Percentiles rank a stretch among this genome's conserved stretches.
Conservation (phyloP, 2,329 filamentous ascomycete species). For the Alternaria hordeiaustralica region DNA sequence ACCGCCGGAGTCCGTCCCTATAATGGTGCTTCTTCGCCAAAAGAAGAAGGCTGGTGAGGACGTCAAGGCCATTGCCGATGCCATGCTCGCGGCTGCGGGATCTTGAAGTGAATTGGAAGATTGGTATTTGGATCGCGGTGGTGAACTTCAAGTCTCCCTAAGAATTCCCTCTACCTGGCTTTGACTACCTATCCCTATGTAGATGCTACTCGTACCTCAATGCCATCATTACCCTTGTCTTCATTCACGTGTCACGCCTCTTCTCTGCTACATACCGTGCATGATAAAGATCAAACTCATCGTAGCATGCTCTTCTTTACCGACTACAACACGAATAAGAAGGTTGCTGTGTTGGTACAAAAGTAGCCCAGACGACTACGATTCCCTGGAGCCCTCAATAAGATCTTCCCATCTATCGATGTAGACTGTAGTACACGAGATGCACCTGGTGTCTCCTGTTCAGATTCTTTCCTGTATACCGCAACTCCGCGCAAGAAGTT, state of each 20-base stretch:
- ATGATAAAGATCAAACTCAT: background rate
- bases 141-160: constrained; percentile 6
- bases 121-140: constrained; percentile 5
- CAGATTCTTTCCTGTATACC: background rate
- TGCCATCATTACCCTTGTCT: background rate
- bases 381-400: background rate
- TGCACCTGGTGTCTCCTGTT: background rate
- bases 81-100: constrained; percentile 11
- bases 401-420: background rate
- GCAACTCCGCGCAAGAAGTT: background rate
- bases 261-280: background rate
- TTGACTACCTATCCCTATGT: background rate
- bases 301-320: background rate
- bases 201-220: background rate
- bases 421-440: background rate
- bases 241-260: background rate
- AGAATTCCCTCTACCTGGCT: background rate
- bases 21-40: constrained; percentile 25
- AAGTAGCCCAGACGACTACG: background rate
- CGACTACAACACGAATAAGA: background rate
- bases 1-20: constrained; percentile 14
- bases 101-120: constrained; percentile 7
- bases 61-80: constrained; percentile 25
- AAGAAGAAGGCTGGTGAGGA: constrained; percentile 33
- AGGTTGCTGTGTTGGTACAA: background rate